These are phyloP conservation scores for Ettlia oleoabundans DNA, from an alignment of 139 green algal genomes.

Conservation along the genomic window DNA sequence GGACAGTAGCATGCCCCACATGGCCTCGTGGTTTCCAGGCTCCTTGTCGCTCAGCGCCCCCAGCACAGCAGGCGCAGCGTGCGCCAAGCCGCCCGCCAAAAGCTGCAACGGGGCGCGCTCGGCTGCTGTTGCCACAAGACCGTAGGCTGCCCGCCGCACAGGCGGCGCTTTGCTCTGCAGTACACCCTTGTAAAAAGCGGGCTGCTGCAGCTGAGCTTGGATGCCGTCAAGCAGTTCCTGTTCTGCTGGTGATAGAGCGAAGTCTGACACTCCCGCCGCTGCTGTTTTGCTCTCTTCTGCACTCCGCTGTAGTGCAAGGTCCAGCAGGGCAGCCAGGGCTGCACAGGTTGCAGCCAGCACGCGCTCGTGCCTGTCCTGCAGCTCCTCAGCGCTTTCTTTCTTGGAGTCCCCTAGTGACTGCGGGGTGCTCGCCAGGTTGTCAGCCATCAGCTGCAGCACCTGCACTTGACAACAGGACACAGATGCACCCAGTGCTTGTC, in stretches of 20 bases:
- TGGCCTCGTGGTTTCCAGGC: constrained; percentile 60
- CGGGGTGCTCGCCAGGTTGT: constrained; percentile 54
- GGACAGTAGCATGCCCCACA: constrained; percentile 82
- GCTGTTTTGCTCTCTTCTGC: not conserved
- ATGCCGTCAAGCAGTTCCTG: constrained; percentile 27
- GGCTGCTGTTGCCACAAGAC: constrained; percentile 31
- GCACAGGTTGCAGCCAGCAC: constrained; percentile 61
- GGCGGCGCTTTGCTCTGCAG: constrained; percentile 46
- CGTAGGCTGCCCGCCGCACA: constrained; percentile 63
- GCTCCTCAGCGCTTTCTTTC: constrained; percentile 76
- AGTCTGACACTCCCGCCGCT: not conserved
- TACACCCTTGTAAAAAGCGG: constrained; percentile 57
- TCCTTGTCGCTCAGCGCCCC: constrained; percentile 69
- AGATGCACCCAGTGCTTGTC: too few species aligned
- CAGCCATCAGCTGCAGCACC: constrained; percentile 55
- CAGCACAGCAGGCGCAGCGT: constrained; percentile 42
- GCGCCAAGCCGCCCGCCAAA: constrained; percentile 17
- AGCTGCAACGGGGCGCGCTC: not conserved
- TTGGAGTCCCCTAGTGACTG: constrained; percentile 64
- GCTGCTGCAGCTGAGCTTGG: constrained; percentile 31
- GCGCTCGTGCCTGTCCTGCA: constrained; percentile 72
- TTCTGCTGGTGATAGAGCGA: not conserved
- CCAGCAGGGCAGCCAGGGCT: constrained; percentile 62
- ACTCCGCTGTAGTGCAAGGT: constrained; percentile 6
- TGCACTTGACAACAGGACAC: constrained; percentile 26